Conservation (phyloP, 2,329 filamentous ascomycete genomes). For the Colletotrichum tofieldiae region DNA sequence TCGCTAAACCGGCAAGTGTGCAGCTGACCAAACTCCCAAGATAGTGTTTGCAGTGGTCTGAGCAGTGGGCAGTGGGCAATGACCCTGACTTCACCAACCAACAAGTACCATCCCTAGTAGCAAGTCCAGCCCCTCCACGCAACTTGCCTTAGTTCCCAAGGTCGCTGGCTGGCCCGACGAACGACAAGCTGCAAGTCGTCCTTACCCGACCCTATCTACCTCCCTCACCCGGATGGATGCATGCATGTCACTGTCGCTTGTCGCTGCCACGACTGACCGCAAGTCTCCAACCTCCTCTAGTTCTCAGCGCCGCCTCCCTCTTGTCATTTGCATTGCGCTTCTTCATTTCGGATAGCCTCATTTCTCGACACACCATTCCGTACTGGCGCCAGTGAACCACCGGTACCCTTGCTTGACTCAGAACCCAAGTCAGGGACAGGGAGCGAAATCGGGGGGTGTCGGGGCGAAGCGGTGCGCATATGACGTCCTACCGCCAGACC, state of each 20-base stretch:
- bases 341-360: conserved; percentile 17
- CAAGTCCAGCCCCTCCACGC: background rate
- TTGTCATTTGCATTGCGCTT: background rate
- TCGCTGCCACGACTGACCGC: conserved; percentile 31
- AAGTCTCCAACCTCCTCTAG: conserved; percentile 29
- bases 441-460: conserved; percentile 32
- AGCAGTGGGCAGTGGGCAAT: background rate
- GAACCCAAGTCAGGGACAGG: conserved; percentile 30
- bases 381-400: conserved; percentile 25
- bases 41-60: conserved; percentile 16
- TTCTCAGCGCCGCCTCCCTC: background rate
- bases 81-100: background rate
- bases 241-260: conserved; percentile 23
- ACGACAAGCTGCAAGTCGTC: background rate
- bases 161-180: background rate
- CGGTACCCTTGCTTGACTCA: conserved; percentile 39
- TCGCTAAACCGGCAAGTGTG: conserved; percentile 24
- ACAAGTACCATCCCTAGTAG: background rate
- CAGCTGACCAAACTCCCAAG: conserved; percentile 30
- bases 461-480: conserved; percentile 20
- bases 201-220: background rate
- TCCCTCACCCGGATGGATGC: conserved; percentile 15
- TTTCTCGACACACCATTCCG: conserved; percentile 14
- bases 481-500: conserved; percentile 38
- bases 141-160: background rate